Percentiles rank a stretch among this genome's conserved stretches.
phyloP scores from a whole-genome alignment of 768 basidiomycete genomes.

The Hericium alpestre region DNA sequence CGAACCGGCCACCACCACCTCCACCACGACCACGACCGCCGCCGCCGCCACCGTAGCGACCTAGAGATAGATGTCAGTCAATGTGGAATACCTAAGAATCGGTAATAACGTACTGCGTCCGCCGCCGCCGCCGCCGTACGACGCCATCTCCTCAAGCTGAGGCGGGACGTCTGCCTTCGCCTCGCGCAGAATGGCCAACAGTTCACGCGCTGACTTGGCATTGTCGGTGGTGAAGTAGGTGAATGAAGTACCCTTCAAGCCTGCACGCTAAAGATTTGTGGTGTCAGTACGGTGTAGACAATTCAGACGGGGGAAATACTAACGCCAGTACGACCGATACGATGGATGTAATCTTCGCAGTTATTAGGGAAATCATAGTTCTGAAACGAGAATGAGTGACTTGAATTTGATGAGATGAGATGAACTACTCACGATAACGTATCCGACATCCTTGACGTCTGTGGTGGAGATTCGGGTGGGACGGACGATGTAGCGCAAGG shows the following conservation, averaged over 20 bases:
- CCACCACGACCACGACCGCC: slow-evolving; percentile 37
- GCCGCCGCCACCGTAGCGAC: slow-evolving; percentile 45
- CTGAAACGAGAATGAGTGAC: slow-evolving; percentile 28
- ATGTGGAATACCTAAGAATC: not conserved
- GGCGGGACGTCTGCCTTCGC: slow-evolving; percentile 80
- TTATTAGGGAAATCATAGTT: slow-evolving; percentile 98
- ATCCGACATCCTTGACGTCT: slow-evolving; percentile 99
- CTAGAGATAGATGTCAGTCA: slow-evolving; percentile 24
- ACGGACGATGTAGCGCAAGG: slow-evolving; percentile 16
- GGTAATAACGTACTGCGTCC: slow-evolving; percentile 46
- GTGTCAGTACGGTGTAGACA: not conserved
- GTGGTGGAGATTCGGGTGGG: slow-evolving; percentile 20
- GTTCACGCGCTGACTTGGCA: slow-evolving; percentile 86
- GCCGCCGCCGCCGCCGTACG: slow-evolving; percentile 75
- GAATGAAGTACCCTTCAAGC: slow-evolving; percentile 83
- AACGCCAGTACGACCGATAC: slow-evolving; percentile 95
- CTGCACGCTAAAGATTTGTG: slow-evolving; percentile 55
- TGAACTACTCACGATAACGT: slow-evolving; percentile 71
- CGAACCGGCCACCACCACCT: slow-evolving; percentile 25
- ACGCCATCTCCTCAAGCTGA: slow-evolving; percentile 87
- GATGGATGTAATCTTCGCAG: slow-evolving; percentile 97
- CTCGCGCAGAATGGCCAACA: slow-evolving; percentile 76
- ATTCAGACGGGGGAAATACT: slow-evolving; percentile 10
- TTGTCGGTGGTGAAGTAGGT: slow-evolving; percentile 98
- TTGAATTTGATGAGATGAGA: slow-evolving; percentile 2